A percentile compares a stretch with the other conserved stretches of the same genome.
These are phyloP conservation scores for Beta corolliflora DNA, from an alignment of 179 eudicot species.

Conservation along the genomic window DNA sequence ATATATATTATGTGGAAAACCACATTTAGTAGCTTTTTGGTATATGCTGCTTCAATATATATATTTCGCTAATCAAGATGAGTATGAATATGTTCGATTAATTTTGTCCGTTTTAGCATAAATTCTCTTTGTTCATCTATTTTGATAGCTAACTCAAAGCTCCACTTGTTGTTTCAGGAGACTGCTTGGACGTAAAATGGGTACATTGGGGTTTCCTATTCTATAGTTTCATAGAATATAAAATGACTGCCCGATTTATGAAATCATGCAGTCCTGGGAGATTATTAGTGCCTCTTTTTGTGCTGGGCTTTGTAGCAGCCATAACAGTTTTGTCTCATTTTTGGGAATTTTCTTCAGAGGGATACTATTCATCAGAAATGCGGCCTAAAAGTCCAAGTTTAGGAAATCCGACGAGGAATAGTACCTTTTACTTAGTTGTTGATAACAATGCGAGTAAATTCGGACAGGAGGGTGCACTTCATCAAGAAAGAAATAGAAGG, in stretches of 20 bases:
- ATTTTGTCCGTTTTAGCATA: neutral
- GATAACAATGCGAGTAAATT: neutral
- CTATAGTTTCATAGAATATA: neutral
- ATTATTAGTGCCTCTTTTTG: conserved; percentile 27
- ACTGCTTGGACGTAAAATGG: neutral
- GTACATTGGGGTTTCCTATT: neutral
- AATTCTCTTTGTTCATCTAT: neutral
- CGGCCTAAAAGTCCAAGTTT: conserved; percentile 2
- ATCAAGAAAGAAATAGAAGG: neutral
- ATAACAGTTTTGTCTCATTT: conserved; percentile 39
- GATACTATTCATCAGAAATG: neutral
- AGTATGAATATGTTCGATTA: neutral
- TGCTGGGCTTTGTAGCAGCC: conserved; percentile 32
- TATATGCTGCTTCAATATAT: neutral
- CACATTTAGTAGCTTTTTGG: no score
- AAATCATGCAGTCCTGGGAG: conserved; percentile 11
- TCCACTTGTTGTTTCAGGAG: neutral
- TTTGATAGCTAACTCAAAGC: neutral
- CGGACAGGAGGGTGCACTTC: neutral
- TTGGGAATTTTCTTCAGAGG: conserved; percentile 27
- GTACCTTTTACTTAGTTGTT: neutral
- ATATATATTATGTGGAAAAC: neutral
- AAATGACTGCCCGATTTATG: conserved; percentile 19
- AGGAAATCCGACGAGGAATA: neutral
- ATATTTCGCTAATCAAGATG: neutral